phyloP scores from a whole-genome alignment of 306 rosid species.

The Potentilla sterilis region DNA sequence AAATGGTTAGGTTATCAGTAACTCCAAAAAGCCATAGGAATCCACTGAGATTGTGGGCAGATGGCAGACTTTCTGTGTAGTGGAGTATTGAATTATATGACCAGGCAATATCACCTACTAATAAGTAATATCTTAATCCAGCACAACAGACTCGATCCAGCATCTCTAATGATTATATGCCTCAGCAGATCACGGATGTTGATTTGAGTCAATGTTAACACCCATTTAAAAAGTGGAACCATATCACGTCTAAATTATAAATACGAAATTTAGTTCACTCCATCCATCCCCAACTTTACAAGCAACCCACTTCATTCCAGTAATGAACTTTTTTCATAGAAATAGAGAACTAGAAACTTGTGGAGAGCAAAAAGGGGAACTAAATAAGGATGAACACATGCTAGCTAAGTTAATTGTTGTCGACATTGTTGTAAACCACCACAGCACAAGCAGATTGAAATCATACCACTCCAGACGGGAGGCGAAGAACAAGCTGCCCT shows the following conservation, averaged over 20 bases:
- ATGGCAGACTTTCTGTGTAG: not conserved
- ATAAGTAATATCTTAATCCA: not conserved
- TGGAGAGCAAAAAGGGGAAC: constrained; percentile 41
- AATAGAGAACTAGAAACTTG: constrained; percentile 28
- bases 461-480: constrained; percentile 94
- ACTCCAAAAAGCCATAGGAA: not conserved
- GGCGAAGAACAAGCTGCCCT: constrained; percentile 90
- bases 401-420: constrained; percentile 37
- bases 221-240: not conserved
- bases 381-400: constrained; percentile 40
- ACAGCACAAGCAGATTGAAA: constrained; percentile 19
- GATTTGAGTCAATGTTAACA: not conserved
- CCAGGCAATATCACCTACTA: not conserved
- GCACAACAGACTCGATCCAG: not conserved
- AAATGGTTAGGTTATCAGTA: not conserved
- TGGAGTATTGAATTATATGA: not conserved
- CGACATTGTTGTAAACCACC: constrained; percentile 12
- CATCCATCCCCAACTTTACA: constrained; percentile 63
- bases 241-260: constrained; percentile 37
- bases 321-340: constrained; percentile 5
- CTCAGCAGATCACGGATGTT: not conserved
- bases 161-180: not conserved
- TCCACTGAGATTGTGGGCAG: not conserved
- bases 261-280: constrained; percentile 38
- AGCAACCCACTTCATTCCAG: constrained; percentile 38